Conservation (phyloP, 1,284 basidiomycete genomes). For the Irpex sp. region DNA sequence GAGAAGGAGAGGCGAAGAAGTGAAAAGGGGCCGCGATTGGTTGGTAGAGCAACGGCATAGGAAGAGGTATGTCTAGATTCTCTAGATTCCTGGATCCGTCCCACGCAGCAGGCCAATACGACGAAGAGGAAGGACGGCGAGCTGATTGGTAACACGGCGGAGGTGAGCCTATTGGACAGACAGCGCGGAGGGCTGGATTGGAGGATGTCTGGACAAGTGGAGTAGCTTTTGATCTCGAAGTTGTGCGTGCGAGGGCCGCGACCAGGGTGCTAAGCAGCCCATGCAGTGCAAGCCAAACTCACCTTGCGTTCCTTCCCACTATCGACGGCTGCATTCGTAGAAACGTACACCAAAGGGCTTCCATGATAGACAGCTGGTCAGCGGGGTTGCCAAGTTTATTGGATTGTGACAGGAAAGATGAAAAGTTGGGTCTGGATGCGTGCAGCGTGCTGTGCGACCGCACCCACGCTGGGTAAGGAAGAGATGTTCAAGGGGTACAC, state of each 20-base stretch:
- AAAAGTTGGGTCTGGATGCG: constrained; percentile 12
- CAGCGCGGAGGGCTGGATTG: too few species aligned
- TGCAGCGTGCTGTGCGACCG: not conserved
- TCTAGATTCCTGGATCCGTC: not conserved
- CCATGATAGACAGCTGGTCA: not conserved
- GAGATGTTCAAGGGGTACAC: constrained; percentile 21
- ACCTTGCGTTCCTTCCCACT: constrained; percentile 75
- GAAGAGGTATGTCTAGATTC: not conserved
- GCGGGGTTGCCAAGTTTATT: too few species aligned
- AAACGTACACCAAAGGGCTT: constrained; percentile 89
- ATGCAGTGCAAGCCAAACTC: constrained; percentile 14
- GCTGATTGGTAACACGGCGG: too few species aligned
- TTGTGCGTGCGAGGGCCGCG: not conserved
- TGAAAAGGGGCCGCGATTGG: not conserved
- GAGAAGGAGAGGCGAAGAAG: too few species aligned
- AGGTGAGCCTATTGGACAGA: not conserved
- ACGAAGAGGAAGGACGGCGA: too few species aligned
- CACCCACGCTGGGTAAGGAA: too few species aligned
- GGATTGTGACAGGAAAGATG: constrained; percentile 5
- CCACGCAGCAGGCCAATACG: too few species aligned
- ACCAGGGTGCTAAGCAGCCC: not conserved
- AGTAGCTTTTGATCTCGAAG: not conserved
- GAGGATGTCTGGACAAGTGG: not conserved
- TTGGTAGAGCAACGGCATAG: not conserved
- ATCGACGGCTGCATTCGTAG: constrained; percentile 90